A percentile compares a stretch with the other conserved stretches of the same genome.
Conservation (phyloP, 1,284 basidiomycete species). For the Puccinia coronata region DNA sequence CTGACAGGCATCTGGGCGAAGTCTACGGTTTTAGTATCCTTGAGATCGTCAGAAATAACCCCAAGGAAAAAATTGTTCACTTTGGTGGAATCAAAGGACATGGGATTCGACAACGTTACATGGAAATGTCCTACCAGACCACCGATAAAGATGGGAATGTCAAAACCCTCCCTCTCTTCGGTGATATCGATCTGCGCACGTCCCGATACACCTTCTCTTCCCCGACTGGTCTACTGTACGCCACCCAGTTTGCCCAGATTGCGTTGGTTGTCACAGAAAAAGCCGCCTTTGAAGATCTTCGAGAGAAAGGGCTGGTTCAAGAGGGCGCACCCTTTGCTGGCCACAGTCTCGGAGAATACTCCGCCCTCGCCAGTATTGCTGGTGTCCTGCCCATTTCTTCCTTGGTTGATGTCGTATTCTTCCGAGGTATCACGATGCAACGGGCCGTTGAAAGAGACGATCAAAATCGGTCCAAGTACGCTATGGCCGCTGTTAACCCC, state of each 20-base stretch:
- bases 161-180: conserved; percentile 89
- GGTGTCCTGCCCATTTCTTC: conserved; percentile 91
- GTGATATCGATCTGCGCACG: conserved; percentile 77
- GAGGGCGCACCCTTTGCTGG: conserved; percentile 90
- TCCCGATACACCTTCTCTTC: conserved; percentile 96
- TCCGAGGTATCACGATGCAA: conserved; percentile 99
- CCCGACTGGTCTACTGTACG: conserved; percentile 89
- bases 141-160: conserved; percentile 79
- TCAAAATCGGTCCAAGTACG: conserved; percentile 89
- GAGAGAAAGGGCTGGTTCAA: conserved; percentile 89
- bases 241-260: conserved; percentile 98
- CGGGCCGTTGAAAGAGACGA: conserved; percentile 92
- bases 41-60: conserved; percentile 96
- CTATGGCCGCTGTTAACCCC: conserved; percentile 98
- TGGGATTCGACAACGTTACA: conserved; percentile 94
- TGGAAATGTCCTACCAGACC: conserved; percentile 97
- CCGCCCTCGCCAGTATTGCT: conserved; percentile 92
- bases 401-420: conserved; percentile 98
- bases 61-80: conserved; percentile 95
- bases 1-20: conserved; percentile 85
- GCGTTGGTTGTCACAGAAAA: conserved; percentile 96
- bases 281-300: conserved; percentile 97
- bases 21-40: conserved; percentile 98
- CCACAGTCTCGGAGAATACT: conserved; percentile 97
- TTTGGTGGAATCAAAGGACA: conserved; percentile 99